These are phyloP conservation scores for Pseudozyma thailandica DNA, from an alignment of 1,284 basidiomycete genomes.

Conservation along the genomic window DNA sequence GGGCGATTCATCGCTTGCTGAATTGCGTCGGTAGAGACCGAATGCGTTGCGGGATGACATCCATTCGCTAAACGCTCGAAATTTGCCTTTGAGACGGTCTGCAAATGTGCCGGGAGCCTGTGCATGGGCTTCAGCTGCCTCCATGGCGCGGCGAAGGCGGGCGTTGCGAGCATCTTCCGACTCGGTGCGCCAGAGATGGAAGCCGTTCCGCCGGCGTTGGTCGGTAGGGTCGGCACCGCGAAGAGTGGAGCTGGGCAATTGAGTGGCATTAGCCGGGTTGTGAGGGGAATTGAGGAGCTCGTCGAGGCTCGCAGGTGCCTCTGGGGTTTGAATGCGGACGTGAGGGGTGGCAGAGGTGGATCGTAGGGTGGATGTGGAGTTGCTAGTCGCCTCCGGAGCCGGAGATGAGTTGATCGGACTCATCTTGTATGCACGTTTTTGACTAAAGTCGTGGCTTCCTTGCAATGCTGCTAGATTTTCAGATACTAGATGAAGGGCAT, in stretches of 20 bases:
- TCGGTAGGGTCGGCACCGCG: slow-evolving; percentile 32
- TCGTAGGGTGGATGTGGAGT: slow-evolving; percentile 15
- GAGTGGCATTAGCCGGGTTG: slow-evolving; percentile 25
- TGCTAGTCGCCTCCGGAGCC: slow-evolving; percentile 11
- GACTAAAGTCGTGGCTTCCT: too few species aligned
- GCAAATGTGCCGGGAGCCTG: slow-evolving; percentile 10
- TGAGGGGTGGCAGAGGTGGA: neutral
- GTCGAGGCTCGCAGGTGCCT: slow-evolving; percentile 42
- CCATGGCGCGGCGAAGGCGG: slow-evolving; percentile 21
- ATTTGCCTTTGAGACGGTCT: neutral
- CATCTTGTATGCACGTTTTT: slow-evolving; percentile 5
- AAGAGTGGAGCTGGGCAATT: slow-evolving; percentile 24
- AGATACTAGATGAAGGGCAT: too few species aligned
- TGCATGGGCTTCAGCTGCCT: slow-evolving; percentile 16
- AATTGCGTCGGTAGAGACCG: slow-evolving; percentile 21
- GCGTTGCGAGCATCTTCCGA: slow-evolving; percentile 37
- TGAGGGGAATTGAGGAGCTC: slow-evolving; percentile 45
- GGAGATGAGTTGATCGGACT: slow-evolving; percentile 14
- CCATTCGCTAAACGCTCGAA: neutral
- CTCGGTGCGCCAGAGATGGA: slow-evolving; percentile 57
- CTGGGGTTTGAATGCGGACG: slow-evolving; percentile 32
- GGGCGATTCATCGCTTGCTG: neutral
- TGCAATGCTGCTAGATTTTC: too few species aligned
- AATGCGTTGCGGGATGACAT: slow-evolving; percentile 4
- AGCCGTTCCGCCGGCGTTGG: slow-evolving; percentile 44